Evolutionary conservation across 176 grass and related monocot genomes (phyloP).

Genomic region (Aegilops tauschii): DNA sequence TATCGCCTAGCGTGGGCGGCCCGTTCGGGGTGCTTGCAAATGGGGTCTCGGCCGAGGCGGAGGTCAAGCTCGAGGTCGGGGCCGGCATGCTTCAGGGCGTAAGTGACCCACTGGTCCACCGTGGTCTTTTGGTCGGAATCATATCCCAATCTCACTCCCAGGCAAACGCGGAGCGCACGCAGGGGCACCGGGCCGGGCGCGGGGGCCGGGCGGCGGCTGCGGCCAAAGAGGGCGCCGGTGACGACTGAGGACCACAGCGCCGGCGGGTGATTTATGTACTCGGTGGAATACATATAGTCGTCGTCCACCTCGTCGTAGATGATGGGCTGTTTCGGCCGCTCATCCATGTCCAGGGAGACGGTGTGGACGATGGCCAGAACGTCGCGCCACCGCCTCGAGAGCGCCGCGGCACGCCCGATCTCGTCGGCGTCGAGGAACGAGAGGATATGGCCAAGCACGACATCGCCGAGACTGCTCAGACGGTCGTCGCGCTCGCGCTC

Average conservation of each 20-base stretch:
- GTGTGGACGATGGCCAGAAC: background rate
- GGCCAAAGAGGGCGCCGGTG: background rate
- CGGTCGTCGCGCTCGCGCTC: background rate
- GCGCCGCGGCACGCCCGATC: background rate
- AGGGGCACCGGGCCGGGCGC: background rate
- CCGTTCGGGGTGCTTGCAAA: background rate
- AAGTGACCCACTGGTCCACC: background rate
- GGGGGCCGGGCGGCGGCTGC: background rate
- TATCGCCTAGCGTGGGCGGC: background rate
- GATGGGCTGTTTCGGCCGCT: background rate
- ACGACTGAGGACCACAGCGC: background rate
- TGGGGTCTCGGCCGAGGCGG: background rate
- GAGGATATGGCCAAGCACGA: background rate
- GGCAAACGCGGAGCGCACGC: background rate
- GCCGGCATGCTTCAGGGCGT: background rate
- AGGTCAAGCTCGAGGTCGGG: background rate
- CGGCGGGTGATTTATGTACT: background rate
- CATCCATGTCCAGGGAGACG: background rate
- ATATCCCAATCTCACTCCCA: background rate
- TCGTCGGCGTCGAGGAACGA: background rate
- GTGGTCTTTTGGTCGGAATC: background rate
- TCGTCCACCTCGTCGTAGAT: background rate
- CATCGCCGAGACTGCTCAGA: background rate
- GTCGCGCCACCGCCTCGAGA: background rate
- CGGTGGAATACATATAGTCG: no score